Percentiles rank a stretch among this genome's conserved stretches.
phyloP scores from a whole-genome alignment of 371 early-diverging fungal species.

The Saksenaea vasiformis region DNA sequence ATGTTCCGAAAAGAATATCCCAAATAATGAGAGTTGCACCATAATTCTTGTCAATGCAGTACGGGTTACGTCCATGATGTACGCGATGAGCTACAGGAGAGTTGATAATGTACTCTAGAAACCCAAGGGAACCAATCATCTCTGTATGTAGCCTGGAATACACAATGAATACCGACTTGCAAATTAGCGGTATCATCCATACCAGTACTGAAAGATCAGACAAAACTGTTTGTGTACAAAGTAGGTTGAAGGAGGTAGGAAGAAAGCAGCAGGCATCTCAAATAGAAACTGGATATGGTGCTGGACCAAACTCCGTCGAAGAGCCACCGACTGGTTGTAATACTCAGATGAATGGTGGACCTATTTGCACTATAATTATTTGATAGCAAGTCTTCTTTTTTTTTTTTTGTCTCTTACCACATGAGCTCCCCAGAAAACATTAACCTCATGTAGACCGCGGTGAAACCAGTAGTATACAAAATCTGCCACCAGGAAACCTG shows the following conservation, averaged over 20 bases:
- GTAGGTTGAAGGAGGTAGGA: constrained; percentile 46
- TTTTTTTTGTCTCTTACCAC: constrained; percentile 27
- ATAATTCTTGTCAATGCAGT: constrained; percentile 65
- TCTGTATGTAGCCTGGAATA: neutral
- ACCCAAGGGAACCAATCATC: constrained; percentile 29
- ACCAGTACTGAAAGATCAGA: constrained; percentile 51
- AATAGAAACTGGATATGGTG: constrained; percentile 32
- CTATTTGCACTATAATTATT: constrained; percentile 1
- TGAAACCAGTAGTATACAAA: constrained; percentile 55
- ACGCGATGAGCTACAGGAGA: constrained; percentile 59
- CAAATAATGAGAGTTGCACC: constrained; percentile 60
- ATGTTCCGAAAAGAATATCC: constrained; percentile 64
- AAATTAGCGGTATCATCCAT: neutral
- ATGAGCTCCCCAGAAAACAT: constrained; percentile 54
- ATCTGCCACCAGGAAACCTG: constrained; percentile 48
- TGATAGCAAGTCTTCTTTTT: neutral
- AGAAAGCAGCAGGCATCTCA: constrained; percentile 30
- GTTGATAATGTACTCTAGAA: constrained; percentile 58
- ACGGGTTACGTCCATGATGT: constrained; percentile 61
- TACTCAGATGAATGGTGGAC: constrained; percentile 40
- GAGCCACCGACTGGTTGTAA: constrained; percentile 52
- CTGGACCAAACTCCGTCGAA: constrained; percentile 48
- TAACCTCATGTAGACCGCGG: constrained; percentile 53
- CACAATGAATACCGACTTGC: too few relatives aligned
- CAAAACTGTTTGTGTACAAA: constrained; percentile 46